Percentiles rank a stretch among this genome's conserved stretches.
phyloP scores from a whole-genome alignment of 345 rosid genomes.

The Atalantia buxifolia region DNA sequence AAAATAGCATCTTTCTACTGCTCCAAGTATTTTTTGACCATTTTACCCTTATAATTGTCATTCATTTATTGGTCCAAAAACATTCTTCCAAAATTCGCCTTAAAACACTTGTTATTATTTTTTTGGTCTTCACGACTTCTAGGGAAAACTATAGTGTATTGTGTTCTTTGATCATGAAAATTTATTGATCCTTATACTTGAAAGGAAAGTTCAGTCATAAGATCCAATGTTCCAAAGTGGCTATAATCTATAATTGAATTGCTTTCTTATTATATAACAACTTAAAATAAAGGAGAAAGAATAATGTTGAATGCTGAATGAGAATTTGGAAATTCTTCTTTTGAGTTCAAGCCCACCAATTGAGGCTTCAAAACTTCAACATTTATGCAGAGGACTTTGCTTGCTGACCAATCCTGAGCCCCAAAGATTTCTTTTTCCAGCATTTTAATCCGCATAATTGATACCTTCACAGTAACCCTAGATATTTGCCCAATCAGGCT shows the following conservation, averaged over 20 bases:
- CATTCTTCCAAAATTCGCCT: too few relatives aligned
- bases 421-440: background rate
- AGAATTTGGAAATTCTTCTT: background rate
- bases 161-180: background rate
- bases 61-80: too few relatives aligned
- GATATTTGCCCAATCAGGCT: background rate
- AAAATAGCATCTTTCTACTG: too few relatives aligned
- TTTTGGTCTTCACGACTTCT: too few relatives aligned
- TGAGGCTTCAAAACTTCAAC: background rate
- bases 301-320: background rate
- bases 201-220: background rate
- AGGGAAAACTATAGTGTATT: background rate
- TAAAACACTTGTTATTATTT: background rate
- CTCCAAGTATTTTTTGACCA: too few relatives aligned
- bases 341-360: conserved; percentile 6
- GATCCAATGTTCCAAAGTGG: background rate
- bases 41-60: too few relatives aligned
- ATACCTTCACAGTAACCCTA: background rate
- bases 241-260: background rate
- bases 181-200: background rate
- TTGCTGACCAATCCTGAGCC: background rate
- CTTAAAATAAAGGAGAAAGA: background rate
- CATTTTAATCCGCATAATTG: background rate
- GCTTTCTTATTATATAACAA: background rate
- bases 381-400: background rate